These are phyloP conservation scores for Begonia peltatifolia DNA, from an alignment of 306 rosid genomes.

Conservation along the genomic window DNA sequence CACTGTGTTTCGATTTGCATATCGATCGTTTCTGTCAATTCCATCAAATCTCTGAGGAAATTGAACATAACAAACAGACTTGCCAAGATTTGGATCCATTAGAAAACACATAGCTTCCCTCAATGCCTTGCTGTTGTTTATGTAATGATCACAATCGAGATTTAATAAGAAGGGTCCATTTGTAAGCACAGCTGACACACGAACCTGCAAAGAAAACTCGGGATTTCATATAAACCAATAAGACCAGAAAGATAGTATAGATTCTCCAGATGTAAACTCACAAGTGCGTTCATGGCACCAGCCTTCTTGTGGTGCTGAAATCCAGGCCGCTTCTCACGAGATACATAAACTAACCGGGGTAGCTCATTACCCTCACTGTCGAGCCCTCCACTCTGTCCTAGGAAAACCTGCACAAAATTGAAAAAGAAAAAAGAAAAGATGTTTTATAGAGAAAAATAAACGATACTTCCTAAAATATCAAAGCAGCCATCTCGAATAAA, in stretches of 20 bases:
- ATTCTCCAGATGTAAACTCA: slow-evolving; percentile 26
- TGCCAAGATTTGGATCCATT: slow-evolving; percentile 98
- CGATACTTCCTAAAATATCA: not conserved
- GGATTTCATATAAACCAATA: slow-evolving; percentile 3
- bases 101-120: slow-evolving; percentile 97
- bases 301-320: slow-evolving; percentile 99
- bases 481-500: slow-evolving; percentile 1
- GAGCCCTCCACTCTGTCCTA: slow-evolving; percentile 96
- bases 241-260: not conserved
- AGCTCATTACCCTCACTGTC: slow-evolving; percentile 90
- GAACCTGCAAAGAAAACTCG: slow-evolving; percentile 44
- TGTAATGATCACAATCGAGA: slow-evolving; percentile 99
- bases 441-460: slow-evolving; percentile 4
- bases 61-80: slow-evolving; percentile 85
- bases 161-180: slow-evolving; percentile 94
- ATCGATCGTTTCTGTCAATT: slow-evolving; percentile 87
- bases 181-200: slow-evolving; percentile 94
- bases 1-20: slow-evolving; percentile 92
- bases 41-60: slow-evolving; percentile 99
- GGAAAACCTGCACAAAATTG: slow-evolving; percentile 61
- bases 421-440: not conserved
- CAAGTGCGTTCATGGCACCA: slow-evolving; percentile 99
- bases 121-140: slow-evolving; percentile 95
- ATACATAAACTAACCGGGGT: slow-evolving; percentile 85
- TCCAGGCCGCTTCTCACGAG: slow-evolving; percentile 99